Conservation (phyloP, 768 basidiomycete species). For the Amanita pseudoporphyria region DNA sequence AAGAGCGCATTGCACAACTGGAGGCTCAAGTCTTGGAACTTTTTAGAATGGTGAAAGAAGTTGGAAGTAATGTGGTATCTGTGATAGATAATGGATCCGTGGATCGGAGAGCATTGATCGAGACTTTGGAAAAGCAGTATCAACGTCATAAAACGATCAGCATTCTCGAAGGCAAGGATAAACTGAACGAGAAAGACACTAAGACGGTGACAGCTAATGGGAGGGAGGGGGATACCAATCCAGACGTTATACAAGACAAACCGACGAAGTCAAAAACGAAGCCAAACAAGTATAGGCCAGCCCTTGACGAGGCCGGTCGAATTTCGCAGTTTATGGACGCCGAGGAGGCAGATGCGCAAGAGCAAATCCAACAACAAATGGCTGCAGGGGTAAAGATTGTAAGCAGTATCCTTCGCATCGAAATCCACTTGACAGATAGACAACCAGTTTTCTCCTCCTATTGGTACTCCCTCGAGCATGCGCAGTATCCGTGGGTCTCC, state of each 20-base stretch:
- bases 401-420: constrained; percentile 16
- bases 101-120: constrained; percentile 73
- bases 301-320: constrained; percentile 40
- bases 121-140: constrained; percentile 71
- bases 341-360: constrained; percentile 71
- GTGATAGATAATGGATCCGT: constrained; percentile 57
- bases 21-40: constrained; percentile 90
- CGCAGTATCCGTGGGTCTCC: constrained; percentile 66
- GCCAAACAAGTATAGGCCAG: constrained; percentile 17
- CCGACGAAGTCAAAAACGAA: constrained; percentile 25
- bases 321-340: constrained; percentile 87
- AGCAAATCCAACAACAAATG: constrained; percentile 82
- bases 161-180: constrained; percentile 66
- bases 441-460: constrained; percentile 52
- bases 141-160: constrained; percentile 79
- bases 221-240: constrained; percentile 37
- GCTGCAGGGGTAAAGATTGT: constrained; percentile 68
- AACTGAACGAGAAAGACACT: constrained; percentile 19
- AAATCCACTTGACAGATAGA: constrained; percentile 1
- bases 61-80: constrained; percentile 65
- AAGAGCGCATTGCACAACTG: constrained; percentile 80
- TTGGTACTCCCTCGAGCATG: constrained; percentile 50
- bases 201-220: constrained; percentile 20
- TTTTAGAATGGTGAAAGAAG: constrained; percentile 88
- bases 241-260: constrained; percentile 51